Evolutionary conservation across 2,329 filamentous ascomycete genomes (phyloP).

Genomic region (Aspergillus eucalypticola): DNA sequence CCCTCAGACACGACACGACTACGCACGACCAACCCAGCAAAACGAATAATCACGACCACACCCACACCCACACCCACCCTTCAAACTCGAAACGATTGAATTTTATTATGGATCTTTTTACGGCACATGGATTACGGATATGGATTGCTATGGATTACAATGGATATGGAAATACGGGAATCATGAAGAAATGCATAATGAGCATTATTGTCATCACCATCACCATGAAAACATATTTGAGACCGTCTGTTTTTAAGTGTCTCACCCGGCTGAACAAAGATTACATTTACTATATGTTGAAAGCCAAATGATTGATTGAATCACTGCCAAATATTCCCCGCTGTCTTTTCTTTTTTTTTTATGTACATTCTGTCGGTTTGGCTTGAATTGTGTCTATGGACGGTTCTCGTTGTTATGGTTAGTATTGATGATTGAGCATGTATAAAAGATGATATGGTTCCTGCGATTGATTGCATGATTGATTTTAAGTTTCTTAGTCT

Average conservation of each 20-base stretch:
- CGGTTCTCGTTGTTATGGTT: neutral
- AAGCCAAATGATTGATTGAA: constrained; percentile 1
- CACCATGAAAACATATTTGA: neutral
- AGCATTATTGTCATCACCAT: neutral
- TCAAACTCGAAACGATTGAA: neutral
- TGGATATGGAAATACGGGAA: neutral
- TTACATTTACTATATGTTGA: neutral
- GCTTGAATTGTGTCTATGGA: constrained; percentile 2
- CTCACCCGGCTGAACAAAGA: neutral
- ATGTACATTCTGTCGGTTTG: constrained; percentile 11
- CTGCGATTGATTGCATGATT: no score
- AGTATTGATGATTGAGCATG: neutral
- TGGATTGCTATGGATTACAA: neutral
- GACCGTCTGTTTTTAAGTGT: neutral
- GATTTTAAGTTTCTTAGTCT: no score
- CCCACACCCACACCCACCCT: neutral
- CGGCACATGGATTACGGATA: neutral
- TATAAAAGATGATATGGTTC: constrained; percentile 18
- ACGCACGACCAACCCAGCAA: constrained; percentile 20
- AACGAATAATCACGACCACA: constrained; percentile 15
- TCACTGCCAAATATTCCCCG: no score
- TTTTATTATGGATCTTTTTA: neutral
- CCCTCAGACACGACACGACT: constrained; percentile 12
- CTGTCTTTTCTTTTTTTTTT: neutral
- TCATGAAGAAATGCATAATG: constrained; percentile 14